These are phyloP conservation scores for Nakazawaea wickerhamii DNA, from an alignment of 805 yeast genomes.

Conservation along the genomic window DNA sequence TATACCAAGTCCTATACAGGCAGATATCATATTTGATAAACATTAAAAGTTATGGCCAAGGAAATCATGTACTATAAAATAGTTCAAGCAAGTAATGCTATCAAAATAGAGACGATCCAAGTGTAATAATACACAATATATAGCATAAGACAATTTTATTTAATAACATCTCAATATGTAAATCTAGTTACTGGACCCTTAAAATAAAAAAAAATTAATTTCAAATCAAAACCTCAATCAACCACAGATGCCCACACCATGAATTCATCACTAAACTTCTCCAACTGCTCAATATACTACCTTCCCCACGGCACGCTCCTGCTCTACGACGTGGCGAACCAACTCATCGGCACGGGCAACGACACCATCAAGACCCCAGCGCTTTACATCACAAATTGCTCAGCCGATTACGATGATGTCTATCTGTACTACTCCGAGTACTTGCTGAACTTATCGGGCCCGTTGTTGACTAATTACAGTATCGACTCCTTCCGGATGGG, in stretches of 20 bases:
- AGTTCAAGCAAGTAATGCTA: no score
- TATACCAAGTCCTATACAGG: no score
- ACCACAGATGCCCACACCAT: not conserved
- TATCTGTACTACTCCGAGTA: not conserved
- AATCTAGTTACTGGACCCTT: no score
- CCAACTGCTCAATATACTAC: constrained; percentile 35
- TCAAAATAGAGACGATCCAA: no score
- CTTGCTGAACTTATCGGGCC: no score
- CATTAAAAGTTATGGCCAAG: no score
- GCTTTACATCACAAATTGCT: constrained; percentile 44
- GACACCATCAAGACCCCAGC: constrained; percentile 30
- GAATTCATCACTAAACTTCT: not conserved
- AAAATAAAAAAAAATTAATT: constrained; percentile 5
- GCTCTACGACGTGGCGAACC: constrained; percentile 19
- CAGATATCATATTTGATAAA: no score
- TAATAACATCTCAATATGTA: no score
- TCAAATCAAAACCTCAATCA: not conserved
- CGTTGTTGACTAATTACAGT: not conserved
- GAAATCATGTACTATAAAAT: no score
- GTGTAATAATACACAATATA: no score
- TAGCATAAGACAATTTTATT: no score
- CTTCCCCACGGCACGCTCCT: constrained; percentile 29
- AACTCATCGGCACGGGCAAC: constrained; percentile 16
- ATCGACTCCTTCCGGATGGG: constrained; percentile 32
- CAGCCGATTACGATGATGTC: constrained; percentile 15